These are phyloP conservation scores for Apiospora kogelbergensis DNA, from an alignment of 2,329 filamentous ascomycete species.

Conservation along the genomic window DNA sequence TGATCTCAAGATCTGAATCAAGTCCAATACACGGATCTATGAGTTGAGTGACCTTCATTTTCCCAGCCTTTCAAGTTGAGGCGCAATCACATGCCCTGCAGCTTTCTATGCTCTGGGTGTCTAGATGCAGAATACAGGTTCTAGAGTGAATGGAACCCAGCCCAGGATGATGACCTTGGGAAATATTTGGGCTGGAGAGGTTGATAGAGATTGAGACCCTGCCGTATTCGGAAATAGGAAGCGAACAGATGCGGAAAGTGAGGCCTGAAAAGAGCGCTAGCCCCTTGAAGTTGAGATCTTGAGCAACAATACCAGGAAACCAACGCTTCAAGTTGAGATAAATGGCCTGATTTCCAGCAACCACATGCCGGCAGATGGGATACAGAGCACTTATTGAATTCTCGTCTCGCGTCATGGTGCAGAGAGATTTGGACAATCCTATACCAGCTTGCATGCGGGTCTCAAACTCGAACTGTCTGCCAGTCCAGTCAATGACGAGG, in stretches of 20 bases:
- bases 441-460: background rate
- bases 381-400: background rate
- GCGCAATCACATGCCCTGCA: background rate
- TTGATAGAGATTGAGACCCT: background rate
- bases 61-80: background rate
- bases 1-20: background rate
- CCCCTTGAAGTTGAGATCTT: slow-evolving; percentile 4
- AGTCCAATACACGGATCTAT: background rate
- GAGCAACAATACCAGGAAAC: slow-evolving; percentile 5
- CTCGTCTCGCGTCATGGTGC: background rate
- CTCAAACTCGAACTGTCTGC: background rate
- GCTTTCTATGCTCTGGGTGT: background rate
- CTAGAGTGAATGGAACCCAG: background rate
- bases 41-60: background rate
- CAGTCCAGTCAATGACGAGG: background rate
- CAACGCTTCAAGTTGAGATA: background rate
- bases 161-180: background rate
- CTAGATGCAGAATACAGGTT: background rate
- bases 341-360: slow-evolving; percentile 3
- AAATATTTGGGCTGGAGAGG: background rate
- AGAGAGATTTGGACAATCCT: background rate
- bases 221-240: slow-evolving; percentile 14
- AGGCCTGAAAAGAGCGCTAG: background rate
- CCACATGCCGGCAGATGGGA: slow-evolving; percentile 8
- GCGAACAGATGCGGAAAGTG: slow-evolving; percentile 14